These are phyloP conservation scores for Verticillium zaregamsianum DNA, from an alignment of 2,329 filamentous ascomycete genomes.

Conservation along the genomic window DNA sequence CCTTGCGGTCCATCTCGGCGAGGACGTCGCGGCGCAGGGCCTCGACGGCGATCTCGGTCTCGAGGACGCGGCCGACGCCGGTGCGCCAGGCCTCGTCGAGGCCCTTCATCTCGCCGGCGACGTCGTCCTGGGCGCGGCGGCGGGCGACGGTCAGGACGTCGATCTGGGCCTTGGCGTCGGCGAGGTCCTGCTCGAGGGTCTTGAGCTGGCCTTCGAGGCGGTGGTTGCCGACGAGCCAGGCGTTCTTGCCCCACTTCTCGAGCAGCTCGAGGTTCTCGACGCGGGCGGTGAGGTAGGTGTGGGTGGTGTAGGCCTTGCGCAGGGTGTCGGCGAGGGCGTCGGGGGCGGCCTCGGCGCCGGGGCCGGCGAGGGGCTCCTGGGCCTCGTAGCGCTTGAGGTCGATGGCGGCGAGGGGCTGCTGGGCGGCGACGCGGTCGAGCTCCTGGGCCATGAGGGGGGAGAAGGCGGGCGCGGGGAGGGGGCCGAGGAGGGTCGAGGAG, in stretches of 20 bases:
- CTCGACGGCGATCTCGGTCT: constrained; percentile 83
- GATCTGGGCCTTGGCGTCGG: constrained; percentile 60
- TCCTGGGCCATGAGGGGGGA: constrained; percentile 65
- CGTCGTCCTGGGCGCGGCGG: constrained; percentile 65
- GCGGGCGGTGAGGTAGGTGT: constrained; percentile 48
- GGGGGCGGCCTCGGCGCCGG: constrained; percentile 31
- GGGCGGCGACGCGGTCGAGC: constrained; percentile 56
- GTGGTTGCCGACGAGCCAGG: constrained; percentile 84
- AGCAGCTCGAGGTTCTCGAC: constrained; percentile 63
- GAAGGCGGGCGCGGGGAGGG: constrained; percentile 50
- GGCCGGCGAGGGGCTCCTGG: constrained; percentile 42
- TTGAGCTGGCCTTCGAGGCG: constrained; percentile 70
- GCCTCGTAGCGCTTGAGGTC: constrained; percentile 82
- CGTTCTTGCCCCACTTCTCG: constrained; percentile 79
- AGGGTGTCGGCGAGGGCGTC: constrained; percentile 63
- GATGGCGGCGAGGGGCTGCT: constrained; percentile 57
- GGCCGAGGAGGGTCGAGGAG: constrained; percentile 56
- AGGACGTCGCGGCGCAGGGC: constrained; percentile 63
- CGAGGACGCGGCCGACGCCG: constrained; percentile 74
- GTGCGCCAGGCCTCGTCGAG: constrained; percentile 76
- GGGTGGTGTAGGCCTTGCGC: constrained; percentile 45
- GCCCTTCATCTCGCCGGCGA: constrained; percentile 66
- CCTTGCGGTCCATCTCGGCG: constrained; percentile 44
- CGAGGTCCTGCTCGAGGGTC: constrained; percentile 70
- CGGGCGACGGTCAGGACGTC: constrained; percentile 71